Conservation (phyloP, 108 stramenopile species). For the Cyclostephanos tholiformis region DNA sequence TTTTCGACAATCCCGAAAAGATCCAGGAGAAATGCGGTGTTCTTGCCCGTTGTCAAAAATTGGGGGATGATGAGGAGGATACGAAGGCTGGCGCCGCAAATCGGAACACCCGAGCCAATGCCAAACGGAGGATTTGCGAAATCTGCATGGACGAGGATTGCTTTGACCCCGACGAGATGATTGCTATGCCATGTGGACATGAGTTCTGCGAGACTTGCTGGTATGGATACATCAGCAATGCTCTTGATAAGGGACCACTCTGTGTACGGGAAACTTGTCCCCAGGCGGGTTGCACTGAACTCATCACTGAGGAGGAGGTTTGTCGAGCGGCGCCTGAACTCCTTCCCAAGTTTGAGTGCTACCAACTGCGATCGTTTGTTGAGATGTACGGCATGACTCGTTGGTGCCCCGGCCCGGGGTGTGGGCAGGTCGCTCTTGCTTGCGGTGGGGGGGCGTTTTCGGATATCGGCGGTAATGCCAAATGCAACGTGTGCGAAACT, state of each 20-base stretch:
- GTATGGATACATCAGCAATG: slow-evolving; percentile 85
- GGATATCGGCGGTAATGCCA: slow-evolving; percentile 67
- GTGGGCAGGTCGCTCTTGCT: slow-evolving; percentile 90
- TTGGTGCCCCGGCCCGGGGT: slow-evolving; percentile 97
- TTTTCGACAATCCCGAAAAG: slow-evolving; percentile 72
- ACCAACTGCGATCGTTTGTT: slow-evolving; percentile 91
- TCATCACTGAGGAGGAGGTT: slow-evolving; percentile 86
- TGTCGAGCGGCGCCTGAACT: slow-evolving; percentile 57
- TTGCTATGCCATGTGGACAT: slow-evolving; percentile 94
- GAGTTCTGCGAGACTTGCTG: slow-evolving; percentile 95
- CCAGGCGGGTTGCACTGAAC: slow-evolving; percentile 84
- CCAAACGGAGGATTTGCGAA: slow-evolving; percentile 30
- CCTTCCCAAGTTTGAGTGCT: slow-evolving; percentile 71
- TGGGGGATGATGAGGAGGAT: slow-evolving; percentile 12
- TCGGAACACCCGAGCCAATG: slow-evolving; percentile 25
- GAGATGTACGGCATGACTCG: slow-evolving; percentile 91
- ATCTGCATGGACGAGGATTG: slow-evolving; percentile 85
- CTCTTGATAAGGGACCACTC: slow-evolving; percentile 77
- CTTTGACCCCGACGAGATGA: slow-evolving; percentile 58
- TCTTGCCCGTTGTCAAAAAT: slow-evolving; percentile 37
- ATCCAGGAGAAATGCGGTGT: slow-evolving; percentile 78
- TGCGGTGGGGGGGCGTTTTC: slow-evolving; percentile 56
- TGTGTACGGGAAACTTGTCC: slow-evolving; percentile 91
- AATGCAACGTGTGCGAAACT: slow-evolving; percentile 72
- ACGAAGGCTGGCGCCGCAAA: slow-evolving; percentile 2